Percentiles rank a stretch among this genome's conserved stretches.
Evolutionary conservation across 2,329 filamentous ascomycete genomes (phyloP).

Genomic region (Colletotrichum plurivorum): DNA sequence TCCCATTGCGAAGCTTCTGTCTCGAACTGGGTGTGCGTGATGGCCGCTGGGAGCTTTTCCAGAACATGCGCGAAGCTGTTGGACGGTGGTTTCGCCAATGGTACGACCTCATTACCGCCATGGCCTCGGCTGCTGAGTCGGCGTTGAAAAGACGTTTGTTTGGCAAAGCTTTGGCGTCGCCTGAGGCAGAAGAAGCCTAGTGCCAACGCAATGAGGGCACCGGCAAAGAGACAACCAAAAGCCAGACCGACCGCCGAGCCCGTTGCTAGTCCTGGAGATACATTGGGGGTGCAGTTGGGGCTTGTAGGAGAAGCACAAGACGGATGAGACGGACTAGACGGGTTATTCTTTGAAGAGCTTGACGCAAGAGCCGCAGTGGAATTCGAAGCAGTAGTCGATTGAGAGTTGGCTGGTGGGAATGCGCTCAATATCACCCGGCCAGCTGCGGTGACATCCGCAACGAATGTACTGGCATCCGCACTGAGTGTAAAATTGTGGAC

Average conservation of each 20-base stretch:
- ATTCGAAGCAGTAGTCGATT: background rate
- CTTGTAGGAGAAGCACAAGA: background rate
- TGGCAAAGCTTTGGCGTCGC: background rate
- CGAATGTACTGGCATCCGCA: background rate
- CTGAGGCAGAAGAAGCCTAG: background rate
- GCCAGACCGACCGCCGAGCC: constrained; percentile 2
- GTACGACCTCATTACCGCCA: background rate
- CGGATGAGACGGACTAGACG: too few species aligned
- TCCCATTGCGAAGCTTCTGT: constrained; percentile 5
- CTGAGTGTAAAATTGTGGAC: background rate
- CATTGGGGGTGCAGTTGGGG: background rate
- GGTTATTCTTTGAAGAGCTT: background rate
- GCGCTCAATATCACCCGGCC: background rate
- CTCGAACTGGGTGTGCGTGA: constrained; percentile 1
- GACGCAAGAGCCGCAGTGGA: background rate
- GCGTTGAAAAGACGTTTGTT: background rate
- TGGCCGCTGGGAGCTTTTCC: background rate
- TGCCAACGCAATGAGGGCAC: background rate
- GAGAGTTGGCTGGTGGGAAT: too few species aligned
- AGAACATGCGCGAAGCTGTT: background rate
- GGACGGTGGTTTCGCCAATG: background rate
- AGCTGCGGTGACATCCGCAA: background rate
- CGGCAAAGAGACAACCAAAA: constrained; percentile 5
- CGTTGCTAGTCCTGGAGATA: background rate
- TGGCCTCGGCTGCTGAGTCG: background rate